A percentile compares a stretch with the other conserved stretches of the same genome.
Conservation (phyloP, 805 yeast genomes). For the Saccharomycopsis selenospora region DNA sequence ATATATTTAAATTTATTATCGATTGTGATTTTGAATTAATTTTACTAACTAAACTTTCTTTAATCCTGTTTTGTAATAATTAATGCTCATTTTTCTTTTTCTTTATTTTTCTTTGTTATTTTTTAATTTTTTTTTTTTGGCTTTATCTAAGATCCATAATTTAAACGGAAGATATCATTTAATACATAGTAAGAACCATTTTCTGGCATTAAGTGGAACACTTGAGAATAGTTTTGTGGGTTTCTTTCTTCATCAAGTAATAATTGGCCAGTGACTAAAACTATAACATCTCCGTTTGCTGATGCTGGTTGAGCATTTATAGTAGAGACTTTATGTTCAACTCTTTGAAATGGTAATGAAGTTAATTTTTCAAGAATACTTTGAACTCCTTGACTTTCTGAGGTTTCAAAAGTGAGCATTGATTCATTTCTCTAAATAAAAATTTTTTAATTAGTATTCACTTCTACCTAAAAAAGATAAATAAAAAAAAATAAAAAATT, state of each 20-base stretch:
- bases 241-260: slow-evolving; percentile 87
- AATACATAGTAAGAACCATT: slow-evolving; percentile 86
- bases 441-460: neutral
- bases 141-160: slow-evolving; percentile 64
- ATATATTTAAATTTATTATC: no score
- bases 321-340: slow-evolving; percentile 87
- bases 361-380: slow-evolving; percentile 87
- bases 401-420: slow-evolving; percentile 93
- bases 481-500: no score
- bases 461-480: slow-evolving; percentile 18
- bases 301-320: slow-evolving; percentile 98
- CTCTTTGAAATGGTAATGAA: slow-evolving; percentile 86
- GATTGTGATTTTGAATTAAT: no score
- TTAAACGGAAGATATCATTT: slow-evolving; percentile 95
- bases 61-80: no score
- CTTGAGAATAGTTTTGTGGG: slow-evolving; percentile 95
- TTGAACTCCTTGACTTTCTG: slow-evolving; percentile 92
- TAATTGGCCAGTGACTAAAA: slow-evolving; percentile 95
- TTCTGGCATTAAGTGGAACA: slow-evolving; percentile 93
- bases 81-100: no score
- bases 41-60: no score
- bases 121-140: no score
- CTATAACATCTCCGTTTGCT: slow-evolving; percentile 85
- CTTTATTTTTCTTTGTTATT: no score
- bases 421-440: slow-evolving; percentile 76